These are phyloP conservation scores for Plasmodium billcollinsi DNA, from an alignment of 169 alveolate species.

Conservation along the genomic window DNA sequence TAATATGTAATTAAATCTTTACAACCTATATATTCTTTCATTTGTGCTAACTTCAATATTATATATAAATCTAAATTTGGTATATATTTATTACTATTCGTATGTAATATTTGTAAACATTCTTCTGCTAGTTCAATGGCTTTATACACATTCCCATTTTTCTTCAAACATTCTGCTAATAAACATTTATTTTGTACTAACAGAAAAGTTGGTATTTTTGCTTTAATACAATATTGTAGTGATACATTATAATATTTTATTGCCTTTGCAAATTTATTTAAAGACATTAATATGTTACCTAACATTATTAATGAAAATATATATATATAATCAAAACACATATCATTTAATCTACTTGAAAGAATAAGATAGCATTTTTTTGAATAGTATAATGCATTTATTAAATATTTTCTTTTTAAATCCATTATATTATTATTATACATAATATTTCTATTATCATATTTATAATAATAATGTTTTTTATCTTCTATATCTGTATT, in stretches of 20 bases:
- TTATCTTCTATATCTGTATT: background rate
- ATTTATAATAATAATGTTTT: background rate
- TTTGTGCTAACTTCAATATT: conserved; percentile 51
- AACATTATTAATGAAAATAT: conserved; percentile 29
- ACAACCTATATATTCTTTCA: conserved; percentile 70
- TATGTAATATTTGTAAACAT: conserved; percentile 26
- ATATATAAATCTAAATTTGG: conserved; percentile 48
- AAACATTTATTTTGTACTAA: conserved; percentile 54
- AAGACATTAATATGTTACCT: conserved; percentile 50
- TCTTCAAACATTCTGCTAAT: conserved; percentile 66
- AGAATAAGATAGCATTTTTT: conserved; percentile 24
- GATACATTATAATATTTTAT: conserved; percentile 49
- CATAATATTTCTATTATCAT: background rate
- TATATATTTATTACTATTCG: conserved; percentile 3
- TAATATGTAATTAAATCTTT: conserved; percentile 33
- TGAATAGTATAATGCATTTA: conserved; percentile 38
- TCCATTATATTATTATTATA: background rate
- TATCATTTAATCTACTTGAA: conserved; percentile 50
- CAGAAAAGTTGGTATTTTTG: conserved; percentile 55
- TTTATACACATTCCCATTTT: conserved; percentile 66
- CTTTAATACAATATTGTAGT: conserved; percentile 35
- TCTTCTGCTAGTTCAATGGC: conserved; percentile 72
- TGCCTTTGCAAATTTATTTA: conserved; percentile 52
- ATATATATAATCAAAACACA: conserved; percentile 30
- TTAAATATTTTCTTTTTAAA: conserved; percentile 35